Evolutionary conservation across 2,329 filamentous ascomycete species (phyloP).

Genomic region (Penicillium sclerotiorum): DNA sequence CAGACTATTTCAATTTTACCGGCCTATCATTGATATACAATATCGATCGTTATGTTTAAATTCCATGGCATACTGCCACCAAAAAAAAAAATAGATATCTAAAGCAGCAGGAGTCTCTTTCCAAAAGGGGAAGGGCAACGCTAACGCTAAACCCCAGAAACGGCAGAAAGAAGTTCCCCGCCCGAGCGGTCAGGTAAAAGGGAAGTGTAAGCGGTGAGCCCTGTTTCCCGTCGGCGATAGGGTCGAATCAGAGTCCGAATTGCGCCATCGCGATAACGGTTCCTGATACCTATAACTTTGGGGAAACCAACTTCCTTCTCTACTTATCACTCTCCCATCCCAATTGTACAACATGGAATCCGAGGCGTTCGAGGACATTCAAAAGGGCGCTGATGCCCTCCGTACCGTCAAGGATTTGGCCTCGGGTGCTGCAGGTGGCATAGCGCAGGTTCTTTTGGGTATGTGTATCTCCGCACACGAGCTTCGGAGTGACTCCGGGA

Average conservation of each 20-base stretch:
- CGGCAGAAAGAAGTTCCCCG: not conserved
- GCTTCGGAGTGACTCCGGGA: constrained; percentile 1
- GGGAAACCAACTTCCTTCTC: constrained; percentile 10
- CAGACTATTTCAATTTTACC: no score
- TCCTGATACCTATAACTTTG: constrained; percentile 11
- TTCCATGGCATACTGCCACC: no score
- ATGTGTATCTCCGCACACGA: constrained; percentile 41
- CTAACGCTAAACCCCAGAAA: not conserved
- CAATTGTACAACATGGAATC: constrained; percentile 31
- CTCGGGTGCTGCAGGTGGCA: constrained; percentile 84
- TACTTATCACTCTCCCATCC: not conserved
- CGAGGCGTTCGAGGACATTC: constrained; percentile 39
- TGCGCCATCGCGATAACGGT: constrained; percentile 26
- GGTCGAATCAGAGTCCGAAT: constrained; percentile 35
- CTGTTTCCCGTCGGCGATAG: constrained; percentile 29
- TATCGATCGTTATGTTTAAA: no score
- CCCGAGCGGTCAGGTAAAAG: not conserved
- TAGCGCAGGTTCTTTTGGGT: constrained; percentile 95
- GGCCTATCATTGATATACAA: no score
- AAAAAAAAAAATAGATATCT: not conserved
- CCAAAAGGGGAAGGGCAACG: not conserved
- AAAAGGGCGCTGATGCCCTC: constrained; percentile 45
- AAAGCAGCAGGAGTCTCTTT: not conserved
- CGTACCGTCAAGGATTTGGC: constrained; percentile 86
- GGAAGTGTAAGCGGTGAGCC: not conserved